Base-by-base conservation (phyloP, 192 early-diverging fungal genomes). In the Linnemannia elongata region DNA sequence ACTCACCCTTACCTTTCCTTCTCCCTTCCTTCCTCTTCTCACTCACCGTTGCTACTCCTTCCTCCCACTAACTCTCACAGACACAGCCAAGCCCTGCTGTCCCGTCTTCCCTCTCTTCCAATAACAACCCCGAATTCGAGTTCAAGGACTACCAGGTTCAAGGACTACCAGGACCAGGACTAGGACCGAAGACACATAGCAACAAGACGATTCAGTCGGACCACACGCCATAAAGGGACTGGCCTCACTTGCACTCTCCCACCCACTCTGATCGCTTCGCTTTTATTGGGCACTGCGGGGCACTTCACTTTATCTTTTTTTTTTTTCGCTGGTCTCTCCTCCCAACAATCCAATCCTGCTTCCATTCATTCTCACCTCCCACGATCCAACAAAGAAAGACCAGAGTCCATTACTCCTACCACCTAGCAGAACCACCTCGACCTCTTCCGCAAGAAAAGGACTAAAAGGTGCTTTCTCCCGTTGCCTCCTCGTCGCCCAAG, bases 381-480 rank as follows among this genome's bases (percentile, higher is more conserved):
- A 38, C 22, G 69, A 41, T 71, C 35, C 69, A 71, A 18, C 20
- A 52, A 27, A 13, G 1, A 45, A 13, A 45, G 44, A 45, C 10
- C 12, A 45, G 44, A 45, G 44, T 45, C 36, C 20, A 17, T 20
- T 57, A 12, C 7, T 12, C 36, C 60, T 42, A 35, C 69, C 35
- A 22, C 35, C 63, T 47, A 44, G 2, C 22, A 33, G 24, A 73
- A 38, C 39, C 5, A 41, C 69, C 33, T 22, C 38, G 8, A 33
- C 69, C 33, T 13, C 38, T n/a, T 30, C 33, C 69, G 20, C 69
- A 38, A 38, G n/a, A 24, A 24, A 38, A 71, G 69, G 69, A 71
- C 36, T 41, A 66, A 33, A 66, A 33, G 60, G 60, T 66, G 60
- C 60, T 75, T 41, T 36, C 80, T 79, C 54, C 69, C 33, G 49